Percentiles rank a stretch among this genome's conserved stretches.
phyloP scores from a whole-genome alignment of 257 asterid genomes.

The Lantana camara region DNA sequence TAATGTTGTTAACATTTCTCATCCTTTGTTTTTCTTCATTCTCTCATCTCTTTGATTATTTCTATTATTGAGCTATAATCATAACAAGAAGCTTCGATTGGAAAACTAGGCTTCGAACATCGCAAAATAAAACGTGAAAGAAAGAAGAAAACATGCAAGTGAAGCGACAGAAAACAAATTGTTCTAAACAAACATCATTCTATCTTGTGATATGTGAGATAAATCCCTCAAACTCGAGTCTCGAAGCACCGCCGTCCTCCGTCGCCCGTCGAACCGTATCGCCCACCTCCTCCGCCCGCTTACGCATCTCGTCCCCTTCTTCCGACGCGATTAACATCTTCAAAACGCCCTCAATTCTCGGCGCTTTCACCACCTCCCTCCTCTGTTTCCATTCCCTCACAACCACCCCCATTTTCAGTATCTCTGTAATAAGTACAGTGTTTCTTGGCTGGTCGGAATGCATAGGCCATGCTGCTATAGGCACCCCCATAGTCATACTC shows the following conservation, averaged over 20 bases:
- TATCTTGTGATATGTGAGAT: slow-evolving; percentile 38
- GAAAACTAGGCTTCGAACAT: too few relatives aligned
- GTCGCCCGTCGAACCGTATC: slow-evolving; percentile 23
- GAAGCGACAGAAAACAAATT: too few relatives aligned
- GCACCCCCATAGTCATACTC: too few relatives aligned
- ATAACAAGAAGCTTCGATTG: too few relatives aligned
- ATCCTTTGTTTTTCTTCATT: too few relatives aligned
- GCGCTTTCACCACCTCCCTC: slow-evolving; percentile 21
- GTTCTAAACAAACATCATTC: too few relatives aligned
- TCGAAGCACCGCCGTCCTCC: slow-evolving; percentile 32
- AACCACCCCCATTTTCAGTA: slow-evolving; percentile 23
- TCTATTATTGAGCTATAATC: too few relatives aligned
- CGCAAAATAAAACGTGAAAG: too few relatives aligned
- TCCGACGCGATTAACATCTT: slow-evolving; percentile 38
- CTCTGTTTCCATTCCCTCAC: slow-evolving; percentile 35
- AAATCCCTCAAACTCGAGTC: slow-evolving; percentile 35
- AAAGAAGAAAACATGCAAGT: too few relatives aligned
- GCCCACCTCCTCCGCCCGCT: slow-evolving; percentile 35
- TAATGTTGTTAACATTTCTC: too few relatives aligned
- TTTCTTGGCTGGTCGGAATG: slow-evolving; percentile 41
- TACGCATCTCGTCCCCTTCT: slow-evolving; percentile 32
- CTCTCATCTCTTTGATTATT: too few relatives aligned
- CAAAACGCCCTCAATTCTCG: slow-evolving; percentile 24
- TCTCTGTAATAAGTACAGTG: slow-evolving; percentile 20
- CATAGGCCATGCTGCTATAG: slow-evolving; percentile 47